Conservation (phyloP, 306 rosid genomes). For the Casuarina equisetifolia region DNA sequence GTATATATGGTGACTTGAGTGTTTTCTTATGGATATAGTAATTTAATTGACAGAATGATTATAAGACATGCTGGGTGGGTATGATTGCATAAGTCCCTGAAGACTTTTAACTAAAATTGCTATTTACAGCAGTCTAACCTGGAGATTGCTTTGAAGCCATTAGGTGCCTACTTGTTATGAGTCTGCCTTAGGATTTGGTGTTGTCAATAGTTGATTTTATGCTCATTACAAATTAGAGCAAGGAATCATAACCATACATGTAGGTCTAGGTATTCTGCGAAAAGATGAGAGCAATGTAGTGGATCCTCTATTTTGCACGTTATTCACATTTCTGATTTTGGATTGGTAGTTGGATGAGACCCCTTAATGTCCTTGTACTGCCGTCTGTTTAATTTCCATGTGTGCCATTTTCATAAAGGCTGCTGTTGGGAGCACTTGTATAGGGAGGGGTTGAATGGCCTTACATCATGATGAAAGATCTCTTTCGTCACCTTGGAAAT, state of each 20-base stretch:
- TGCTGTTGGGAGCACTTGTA: background rate
- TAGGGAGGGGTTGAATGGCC: background rate
- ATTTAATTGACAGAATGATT: background rate
- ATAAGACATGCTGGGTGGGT: background rate
- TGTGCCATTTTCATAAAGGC: background rate
- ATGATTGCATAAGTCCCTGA: background rate
- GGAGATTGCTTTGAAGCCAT: background rate
- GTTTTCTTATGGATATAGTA: background rate
- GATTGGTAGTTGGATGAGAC: no score
- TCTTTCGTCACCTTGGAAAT: background rate
- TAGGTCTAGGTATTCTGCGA: no score
- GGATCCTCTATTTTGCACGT: background rate
- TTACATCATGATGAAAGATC: background rate
- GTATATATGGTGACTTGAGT: background rate
- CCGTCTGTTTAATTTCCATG: background rate
- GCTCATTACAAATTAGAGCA: background rate
- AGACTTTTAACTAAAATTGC: background rate
- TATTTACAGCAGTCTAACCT: background rate
- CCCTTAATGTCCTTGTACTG: background rate
- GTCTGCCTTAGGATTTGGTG: background rate
- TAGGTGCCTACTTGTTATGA: background rate
- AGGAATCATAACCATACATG: no score
- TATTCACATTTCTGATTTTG: background rate
- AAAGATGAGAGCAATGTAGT: background rate
- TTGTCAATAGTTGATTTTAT: background rate